These are phyloP conservation scores for Vaccinium vitisidaea DNA, from an alignment of 148 eudicot species.

Conservation along the genomic window DNA sequence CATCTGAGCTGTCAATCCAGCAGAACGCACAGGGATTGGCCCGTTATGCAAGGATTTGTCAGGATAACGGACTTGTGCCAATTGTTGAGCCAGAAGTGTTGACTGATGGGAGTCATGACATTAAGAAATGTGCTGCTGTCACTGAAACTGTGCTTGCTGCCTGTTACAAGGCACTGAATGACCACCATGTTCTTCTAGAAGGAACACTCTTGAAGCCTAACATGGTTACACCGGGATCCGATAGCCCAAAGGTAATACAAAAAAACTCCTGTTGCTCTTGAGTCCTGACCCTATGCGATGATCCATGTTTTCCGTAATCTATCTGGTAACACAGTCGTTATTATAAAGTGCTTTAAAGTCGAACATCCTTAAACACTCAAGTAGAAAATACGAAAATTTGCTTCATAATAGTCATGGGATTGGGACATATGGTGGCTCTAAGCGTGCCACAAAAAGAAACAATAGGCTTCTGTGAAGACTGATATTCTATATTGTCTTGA, in stretches of 20 bases:
- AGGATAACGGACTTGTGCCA: slow-evolving; percentile 83
- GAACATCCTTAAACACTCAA: background rate
- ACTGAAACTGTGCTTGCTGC: slow-evolving; percentile 86
- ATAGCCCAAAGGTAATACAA: slow-evolving; percentile 60
- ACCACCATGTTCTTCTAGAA: slow-evolving; percentile 84
- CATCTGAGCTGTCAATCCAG: slow-evolving; percentile 75
- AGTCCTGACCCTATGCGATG: background rate
- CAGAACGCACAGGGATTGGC: slow-evolving; percentile 94
- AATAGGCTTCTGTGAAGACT: background rate
- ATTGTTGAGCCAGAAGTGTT: slow-evolving; percentile 87
- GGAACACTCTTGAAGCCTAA: slow-evolving; percentile 94
- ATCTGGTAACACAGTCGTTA: background rate
- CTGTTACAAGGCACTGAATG: slow-evolving; percentile 83
- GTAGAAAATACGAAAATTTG: background rate
- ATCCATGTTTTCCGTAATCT: background rate
- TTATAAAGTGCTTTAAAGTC: background rate
- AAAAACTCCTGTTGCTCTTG: background rate
- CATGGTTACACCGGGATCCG: slow-evolving; percentile 96
- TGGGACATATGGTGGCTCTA: background rate
- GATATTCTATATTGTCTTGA: background rate
- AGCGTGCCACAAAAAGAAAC: background rate
- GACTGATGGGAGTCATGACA: slow-evolving; percentile 76
- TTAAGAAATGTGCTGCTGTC: slow-evolving; percentile 75
- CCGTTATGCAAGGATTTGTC: slow-evolving; percentile 82
- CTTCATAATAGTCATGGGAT: background rate